Conservation (phyloP, 2,329 filamentous ascomycete genomes). For the Boeremia exigua region DNA sequence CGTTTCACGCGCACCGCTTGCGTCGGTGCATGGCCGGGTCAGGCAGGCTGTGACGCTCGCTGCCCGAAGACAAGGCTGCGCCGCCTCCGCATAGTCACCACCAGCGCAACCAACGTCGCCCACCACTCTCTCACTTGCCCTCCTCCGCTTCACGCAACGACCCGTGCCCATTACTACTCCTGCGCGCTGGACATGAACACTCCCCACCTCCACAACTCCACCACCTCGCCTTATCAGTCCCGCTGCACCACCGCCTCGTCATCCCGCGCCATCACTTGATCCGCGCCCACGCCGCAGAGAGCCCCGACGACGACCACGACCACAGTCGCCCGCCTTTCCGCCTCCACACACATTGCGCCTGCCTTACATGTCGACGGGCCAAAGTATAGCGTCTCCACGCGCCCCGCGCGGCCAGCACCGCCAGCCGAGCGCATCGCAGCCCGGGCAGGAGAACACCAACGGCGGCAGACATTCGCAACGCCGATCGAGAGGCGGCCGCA, state of each 20-base stretch:
- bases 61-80: slow-evolving; percentile 23
- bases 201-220: slow-evolving; percentile 33
- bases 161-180: slow-evolving; percentile 32
- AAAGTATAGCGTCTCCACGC: slow-evolving; percentile 43
- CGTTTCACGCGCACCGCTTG: slow-evolving; percentile 5
- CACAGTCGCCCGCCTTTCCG: slow-evolving; percentile 23
- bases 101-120: slow-evolving; percentile 9
- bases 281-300: slow-evolving; percentile 26
- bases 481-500: slow-evolving; percentile 42
- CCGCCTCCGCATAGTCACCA: slow-evolving; percentile 32
- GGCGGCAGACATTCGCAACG: slow-evolving; percentile 39
- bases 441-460: slow-evolving; percentile 28
- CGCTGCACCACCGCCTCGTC: slow-evolving; percentile 29
- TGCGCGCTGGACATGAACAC: slow-evolving; percentile 44
- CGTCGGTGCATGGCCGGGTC: slow-evolving; percentile 13
- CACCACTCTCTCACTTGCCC: slow-evolving; percentile 17
- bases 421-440: slow-evolving; percentile 39
- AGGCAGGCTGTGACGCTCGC: slow-evolving; percentile 19
- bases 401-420: slow-evolving; percentile 36
- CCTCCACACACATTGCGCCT: slow-evolving; percentile 2
- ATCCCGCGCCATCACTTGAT: slow-evolving; percentile 26
- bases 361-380: slow-evolving; percentile 43
- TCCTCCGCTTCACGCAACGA: slow-evolving; percentile 21
- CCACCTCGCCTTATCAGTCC: slow-evolving; percentile 28
- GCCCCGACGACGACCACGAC: slow-evolving; percentile 32